These are phyloP conservation scores for Pascua guehoae DNA, from an alignment of 1,284 basidiomycete species.

Conservation along the genomic window DNA sequence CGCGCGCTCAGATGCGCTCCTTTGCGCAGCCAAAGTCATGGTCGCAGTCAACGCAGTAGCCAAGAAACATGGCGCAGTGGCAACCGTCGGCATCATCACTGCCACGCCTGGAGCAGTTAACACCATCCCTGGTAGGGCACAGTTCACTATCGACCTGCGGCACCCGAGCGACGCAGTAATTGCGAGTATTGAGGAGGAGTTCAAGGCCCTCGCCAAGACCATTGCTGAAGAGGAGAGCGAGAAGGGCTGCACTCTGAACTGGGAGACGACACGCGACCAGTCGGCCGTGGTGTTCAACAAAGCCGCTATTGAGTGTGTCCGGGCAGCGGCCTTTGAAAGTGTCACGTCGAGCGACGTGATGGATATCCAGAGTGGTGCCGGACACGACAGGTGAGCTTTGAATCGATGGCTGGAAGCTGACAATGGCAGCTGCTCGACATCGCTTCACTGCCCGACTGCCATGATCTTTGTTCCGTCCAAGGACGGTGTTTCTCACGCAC, in stretches of 20 bases:
- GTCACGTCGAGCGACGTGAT: not conserved
- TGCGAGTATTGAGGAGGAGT: conserved; percentile 14
- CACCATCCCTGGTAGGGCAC: conserved; percentile 19
- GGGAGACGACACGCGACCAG: conserved; percentile 6
- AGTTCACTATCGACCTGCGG: conserved; percentile 26
- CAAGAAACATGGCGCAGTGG: conserved; percentile 10
- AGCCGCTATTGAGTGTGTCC: conserved; percentile 6
- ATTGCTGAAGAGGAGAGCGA: conserved; percentile 4
- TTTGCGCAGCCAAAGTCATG: conserved; percentile 14
- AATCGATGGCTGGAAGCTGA: too few relatives aligned
- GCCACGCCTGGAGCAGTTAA: conserved; percentile 18
- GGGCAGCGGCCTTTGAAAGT: not conserved
- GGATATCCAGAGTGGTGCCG: conserved; percentile 18
- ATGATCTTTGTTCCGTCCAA: conserved; percentile 35
- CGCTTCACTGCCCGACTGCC: conserved; percentile 22
- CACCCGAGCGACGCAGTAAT: conserved; percentile 15
- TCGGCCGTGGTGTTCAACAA: conserved; percentile 5
- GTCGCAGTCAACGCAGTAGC: conserved; percentile 16
- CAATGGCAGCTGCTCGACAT: too few relatives aligned
- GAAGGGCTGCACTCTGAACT: not conserved
- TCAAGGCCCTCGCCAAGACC: not conserved
- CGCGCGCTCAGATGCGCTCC: conserved; percentile 23
- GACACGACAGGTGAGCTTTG: too few relatives aligned
- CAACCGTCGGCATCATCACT: conserved; percentile 19
- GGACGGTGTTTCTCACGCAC: conserved; percentile 29